phyloP scores from a whole-genome alignment of 1,284 basidiomycete genomes.

The Puccinia coronata region DNA sequence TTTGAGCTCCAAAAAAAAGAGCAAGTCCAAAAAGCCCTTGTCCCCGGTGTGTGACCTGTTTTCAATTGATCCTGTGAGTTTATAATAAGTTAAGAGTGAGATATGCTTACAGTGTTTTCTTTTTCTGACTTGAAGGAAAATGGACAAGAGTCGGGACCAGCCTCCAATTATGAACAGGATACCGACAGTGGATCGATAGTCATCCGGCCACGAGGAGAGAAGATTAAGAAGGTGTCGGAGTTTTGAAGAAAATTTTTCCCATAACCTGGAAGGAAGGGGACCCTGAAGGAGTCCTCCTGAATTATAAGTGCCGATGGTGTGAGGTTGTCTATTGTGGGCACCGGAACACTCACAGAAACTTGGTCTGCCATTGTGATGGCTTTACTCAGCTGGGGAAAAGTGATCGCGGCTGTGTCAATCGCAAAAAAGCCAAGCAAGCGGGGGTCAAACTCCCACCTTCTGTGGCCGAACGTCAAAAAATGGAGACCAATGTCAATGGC shows the following conservation, averaged over 20 bases:
- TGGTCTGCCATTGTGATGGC: constrained; percentile 6
- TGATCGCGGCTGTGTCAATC: background rate
- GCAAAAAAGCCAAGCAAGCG: background rate
- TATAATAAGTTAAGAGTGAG: background rate
- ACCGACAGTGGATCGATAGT: background rate
- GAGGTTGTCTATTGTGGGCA: background rate
- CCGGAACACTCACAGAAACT: background rate
- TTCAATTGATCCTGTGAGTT: background rate
- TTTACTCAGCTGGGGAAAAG: background rate
- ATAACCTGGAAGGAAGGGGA: background rate
- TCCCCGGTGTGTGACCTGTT: constrained; percentile 4
- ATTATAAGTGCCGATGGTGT: constrained; percentile 9
- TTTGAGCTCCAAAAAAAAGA: background rate
- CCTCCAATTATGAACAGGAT: background rate
- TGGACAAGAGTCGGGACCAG: background rate
- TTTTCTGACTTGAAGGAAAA: background rate
- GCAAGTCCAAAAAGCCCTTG: background rate
- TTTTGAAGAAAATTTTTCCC: background rate
- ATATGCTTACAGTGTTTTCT: background rate
- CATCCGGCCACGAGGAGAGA: background rate
- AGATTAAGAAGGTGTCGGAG: background rate
- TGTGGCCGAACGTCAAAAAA: background rate
- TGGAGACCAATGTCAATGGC: background rate
- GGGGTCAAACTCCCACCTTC: background rate
- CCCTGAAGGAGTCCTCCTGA: background rate